Conservation (phyloP, 306 rosid genomes). For the Cucurbita maxima region DNA sequence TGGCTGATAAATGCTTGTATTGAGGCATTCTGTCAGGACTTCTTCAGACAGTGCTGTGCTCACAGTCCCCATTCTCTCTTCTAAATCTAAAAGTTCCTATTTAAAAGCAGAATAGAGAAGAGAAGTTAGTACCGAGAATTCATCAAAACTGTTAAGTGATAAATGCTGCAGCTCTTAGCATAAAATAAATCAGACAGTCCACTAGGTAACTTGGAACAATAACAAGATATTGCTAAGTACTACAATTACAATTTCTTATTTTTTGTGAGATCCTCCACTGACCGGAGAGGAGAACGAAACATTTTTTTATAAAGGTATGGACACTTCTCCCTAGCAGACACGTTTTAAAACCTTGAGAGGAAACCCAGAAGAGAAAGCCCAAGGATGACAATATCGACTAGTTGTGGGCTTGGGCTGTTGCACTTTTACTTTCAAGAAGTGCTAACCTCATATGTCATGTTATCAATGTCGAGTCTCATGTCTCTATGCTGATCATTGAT, state of each 20-base stretch:
- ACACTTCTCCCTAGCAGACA: too few species aligned
- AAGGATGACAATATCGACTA: too few species aligned
- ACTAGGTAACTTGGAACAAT: background rate
- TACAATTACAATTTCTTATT: background rate
- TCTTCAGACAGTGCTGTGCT: constrained; percentile 90
- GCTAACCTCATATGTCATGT: constrained; percentile 96
- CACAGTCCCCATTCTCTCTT: constrained; percentile 94
- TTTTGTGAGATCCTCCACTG: background rate
- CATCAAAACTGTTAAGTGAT: background rate
- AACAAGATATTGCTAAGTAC: background rate
- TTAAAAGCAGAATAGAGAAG: background rate
- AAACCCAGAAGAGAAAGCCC: too few species aligned
- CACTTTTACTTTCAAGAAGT: background rate
- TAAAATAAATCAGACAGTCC: background rate
- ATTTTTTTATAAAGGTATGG: too few species aligned
- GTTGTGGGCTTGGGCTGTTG: too few species aligned
- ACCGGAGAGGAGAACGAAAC: too few species aligned
- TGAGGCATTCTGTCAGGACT: constrained; percentile 48
- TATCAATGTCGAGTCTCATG: constrained; percentile 94
- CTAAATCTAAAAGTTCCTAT: constrained; percentile 86
- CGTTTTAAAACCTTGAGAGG: too few species aligned
- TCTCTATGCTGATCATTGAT: constrained; percentile 88
- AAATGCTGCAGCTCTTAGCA: background rate
- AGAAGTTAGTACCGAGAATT: background rate
- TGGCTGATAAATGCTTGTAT: constrained; percentile 36